These are phyloP conservation scores for Eucalyptus decipiens DNA, from an alignment of 345 rosid genomes.

Conservation along the genomic window DNA sequence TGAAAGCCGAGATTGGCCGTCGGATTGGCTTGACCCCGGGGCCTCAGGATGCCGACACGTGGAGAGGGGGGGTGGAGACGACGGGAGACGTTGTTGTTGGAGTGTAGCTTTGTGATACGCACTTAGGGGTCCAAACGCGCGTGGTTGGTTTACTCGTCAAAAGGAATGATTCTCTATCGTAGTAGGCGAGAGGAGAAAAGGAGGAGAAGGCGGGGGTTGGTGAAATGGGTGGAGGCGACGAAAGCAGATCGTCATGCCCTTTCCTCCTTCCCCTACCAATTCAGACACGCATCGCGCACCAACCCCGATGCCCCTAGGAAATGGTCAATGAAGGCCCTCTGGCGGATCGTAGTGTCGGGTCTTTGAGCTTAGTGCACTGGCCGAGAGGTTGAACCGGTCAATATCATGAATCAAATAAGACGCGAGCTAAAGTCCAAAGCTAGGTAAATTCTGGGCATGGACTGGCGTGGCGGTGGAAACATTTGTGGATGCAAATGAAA, in stretches of 20 bases:
- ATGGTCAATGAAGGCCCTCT: background rate
- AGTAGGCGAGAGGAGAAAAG: background rate
- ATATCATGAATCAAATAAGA: background rate
- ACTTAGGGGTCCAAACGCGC: background rate
- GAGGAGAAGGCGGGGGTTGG: background rate
- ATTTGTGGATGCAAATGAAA: background rate
- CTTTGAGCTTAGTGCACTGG: too few species aligned
- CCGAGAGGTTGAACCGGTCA: background rate
- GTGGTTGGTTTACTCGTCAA: background rate
- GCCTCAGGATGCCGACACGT: conserved; percentile 5
- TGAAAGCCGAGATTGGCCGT: conserved; percentile 15
- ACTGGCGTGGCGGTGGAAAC: background rate
- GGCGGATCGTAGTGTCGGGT: background rate
- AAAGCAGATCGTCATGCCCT: background rate
- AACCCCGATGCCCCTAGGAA: background rate
- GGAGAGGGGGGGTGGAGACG: background rate
- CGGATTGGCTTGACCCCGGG: background rate
- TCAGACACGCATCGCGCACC: background rate
- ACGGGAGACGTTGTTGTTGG: background rate
- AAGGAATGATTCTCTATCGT: background rate
- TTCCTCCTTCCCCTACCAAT: background rate
- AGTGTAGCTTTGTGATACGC: background rate
- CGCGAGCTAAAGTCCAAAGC: background rate
- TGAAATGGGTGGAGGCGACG: background rate
- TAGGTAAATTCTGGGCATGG: background rate